Base-by-base conservation (phyloP, 768 basidiomycete genomes). In the Coprinopsis strossmayeri region DNA sequence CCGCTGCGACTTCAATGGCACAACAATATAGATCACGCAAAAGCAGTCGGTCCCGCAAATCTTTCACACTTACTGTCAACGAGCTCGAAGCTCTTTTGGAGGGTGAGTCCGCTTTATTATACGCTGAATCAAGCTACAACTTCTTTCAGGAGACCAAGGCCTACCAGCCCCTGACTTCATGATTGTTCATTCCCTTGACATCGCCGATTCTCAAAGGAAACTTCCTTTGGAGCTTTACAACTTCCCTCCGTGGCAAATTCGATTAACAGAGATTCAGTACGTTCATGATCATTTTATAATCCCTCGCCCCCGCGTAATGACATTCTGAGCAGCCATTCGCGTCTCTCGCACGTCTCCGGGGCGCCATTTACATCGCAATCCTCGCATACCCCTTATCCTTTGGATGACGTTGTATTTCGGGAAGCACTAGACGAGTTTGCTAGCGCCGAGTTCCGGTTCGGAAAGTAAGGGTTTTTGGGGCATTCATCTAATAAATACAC, bases 191-290 rank as follows among this genome's bases (percentile, higher is more conserved):
- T 68, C 78, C 39, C 51, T 85, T 18, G 67, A 66, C 26, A 65
- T 69, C 2, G 60, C 65, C 11, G 63, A 57, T 41, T 62, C 61
- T 30, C 62, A 66, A 30, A 60, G 58, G 32, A 45, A 32, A 46
- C 57, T 67, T 20, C 79, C 84, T 1, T 63, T 83, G 44, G 86
- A 90, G 60, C 67, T 90, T 18, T 67, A 84, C 55, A 84, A 83
- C 3, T 90, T 84, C 57, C 89, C 89, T 15, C 89, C 89, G 13
- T 91, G 89, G 88, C 89, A 91, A 56, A 78, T 82, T n/a, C 71
- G 82, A 48, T 66, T 91, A 34, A 87, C 86, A 38, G 89, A 91
- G 62, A 81, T 91, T 52, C 74, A 81, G 89, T 90, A 59, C 65
- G 84, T 41, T 21, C n/a, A n/a, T 21, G 25, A 34, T n/a, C 24